phyloP scores from a whole-genome alignment of 345 rosid species.

The Rhizophora mangle region DNA sequence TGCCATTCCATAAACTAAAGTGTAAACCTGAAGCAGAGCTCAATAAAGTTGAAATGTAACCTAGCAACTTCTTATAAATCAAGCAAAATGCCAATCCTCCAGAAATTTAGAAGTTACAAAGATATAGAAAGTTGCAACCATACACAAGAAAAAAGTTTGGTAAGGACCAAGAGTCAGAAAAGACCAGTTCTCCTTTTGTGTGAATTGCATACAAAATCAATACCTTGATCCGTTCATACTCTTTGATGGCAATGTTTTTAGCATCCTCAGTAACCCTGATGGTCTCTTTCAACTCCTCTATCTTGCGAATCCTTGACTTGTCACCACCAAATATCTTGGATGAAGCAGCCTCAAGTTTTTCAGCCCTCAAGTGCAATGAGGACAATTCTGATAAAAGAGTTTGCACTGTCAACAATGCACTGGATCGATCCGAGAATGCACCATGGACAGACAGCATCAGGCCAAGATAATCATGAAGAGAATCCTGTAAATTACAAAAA shows the following conservation, averaged over 20 bases:
- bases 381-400: conserved; percentile 82
- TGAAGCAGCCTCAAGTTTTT: conserved; percentile 90
- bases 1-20: neutral
- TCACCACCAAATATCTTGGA: conserved; percentile 98
- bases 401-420: conserved; percentile 89
- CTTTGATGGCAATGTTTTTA: conserved; percentile 74
- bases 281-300: conserved; percentile 85
- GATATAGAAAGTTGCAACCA: neutral
- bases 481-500: conserved; percentile 51
- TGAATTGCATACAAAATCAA: conserved; percentile 1
- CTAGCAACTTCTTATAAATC: neutral
- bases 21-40: neutral
- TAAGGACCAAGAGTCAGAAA: neutral
- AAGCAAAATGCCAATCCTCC: neutral
- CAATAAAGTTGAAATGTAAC: neutral
- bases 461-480: conserved; percentile 89
- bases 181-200: neutral
- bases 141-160: neutral
- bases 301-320: conserved; percentile 80
- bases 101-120: neutral
- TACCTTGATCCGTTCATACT: conserved; percentile 93
- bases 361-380: conserved; percentile 63
- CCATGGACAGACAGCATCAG: conserved; percentile 82
- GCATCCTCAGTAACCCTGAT: conserved; percentile 81
- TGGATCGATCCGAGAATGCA: conserved; percentile 85